These are phyloP conservation scores for Backusella westeae DNA, from an alignment of 192 early-diverging fungal species.

Conservation along the genomic window DNA sequence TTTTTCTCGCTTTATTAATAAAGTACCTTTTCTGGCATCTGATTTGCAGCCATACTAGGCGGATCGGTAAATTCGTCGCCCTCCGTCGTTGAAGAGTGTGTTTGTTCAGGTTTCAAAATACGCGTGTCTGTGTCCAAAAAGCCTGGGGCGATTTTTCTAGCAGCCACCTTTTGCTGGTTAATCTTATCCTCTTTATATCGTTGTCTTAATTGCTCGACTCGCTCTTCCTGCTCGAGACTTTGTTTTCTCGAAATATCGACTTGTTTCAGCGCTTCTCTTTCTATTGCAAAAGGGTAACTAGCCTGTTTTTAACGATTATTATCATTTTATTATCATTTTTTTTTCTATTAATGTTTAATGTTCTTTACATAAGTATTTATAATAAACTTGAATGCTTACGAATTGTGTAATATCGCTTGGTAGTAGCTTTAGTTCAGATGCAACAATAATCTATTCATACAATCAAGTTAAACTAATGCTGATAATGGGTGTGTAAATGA, in stretches of 20 bases:
- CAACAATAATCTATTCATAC: constrained; percentile 19
- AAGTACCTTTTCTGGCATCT: not conserved
- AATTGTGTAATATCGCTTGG: constrained; percentile 16
- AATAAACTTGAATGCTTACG: constrained; percentile 3
- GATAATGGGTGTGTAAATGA: not conserved
- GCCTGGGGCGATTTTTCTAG: constrained; percentile 62
- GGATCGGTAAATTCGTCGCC: not conserved
- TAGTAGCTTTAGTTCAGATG: constrained; percentile 20
- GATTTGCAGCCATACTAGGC: not conserved
- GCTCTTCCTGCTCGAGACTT: constrained; percentile 27
- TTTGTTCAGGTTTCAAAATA: constrained; percentile 43
- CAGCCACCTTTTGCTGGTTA: constrained; percentile 45
- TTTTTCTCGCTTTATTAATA: not conserved
- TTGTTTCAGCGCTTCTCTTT: constrained; percentile 48
- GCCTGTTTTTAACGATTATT: not conserved
- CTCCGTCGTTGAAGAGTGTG: not conserved
- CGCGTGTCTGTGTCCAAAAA: constrained; percentile 56
- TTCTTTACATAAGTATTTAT: not conserved
- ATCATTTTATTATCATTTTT: not conserved
- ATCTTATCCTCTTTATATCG: constrained; percentile 41
- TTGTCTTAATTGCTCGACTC: constrained; percentile 32
- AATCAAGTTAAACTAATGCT: not conserved
- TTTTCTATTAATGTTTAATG: not conserved
- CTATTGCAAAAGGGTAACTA: constrained; percentile 50
- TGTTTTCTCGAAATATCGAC: constrained; percentile 32